Evolutionary conservation across 345 rosid genomes (phyloP), one percentile per base, ranked within the genome.

Genomic region (Garcia nutans): DNA sequence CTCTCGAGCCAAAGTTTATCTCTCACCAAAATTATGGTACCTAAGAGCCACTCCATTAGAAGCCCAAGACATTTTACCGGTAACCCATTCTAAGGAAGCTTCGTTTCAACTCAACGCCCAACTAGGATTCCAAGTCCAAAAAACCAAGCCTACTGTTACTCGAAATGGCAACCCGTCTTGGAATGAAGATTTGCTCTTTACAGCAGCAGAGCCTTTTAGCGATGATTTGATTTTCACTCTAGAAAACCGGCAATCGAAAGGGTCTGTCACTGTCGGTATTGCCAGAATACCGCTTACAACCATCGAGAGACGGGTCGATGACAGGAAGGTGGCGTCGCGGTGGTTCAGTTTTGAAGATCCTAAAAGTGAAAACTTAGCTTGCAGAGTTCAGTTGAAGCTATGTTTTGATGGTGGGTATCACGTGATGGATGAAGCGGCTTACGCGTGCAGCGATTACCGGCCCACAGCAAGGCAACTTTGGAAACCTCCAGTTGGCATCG

Each of bases 361-460:
- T 9, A 84, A 69, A 62, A 82, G 82, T 44, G 92, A 88, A n/a
- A 87, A 86, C 56, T 73, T 78, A 41, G 58, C 42, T 22, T 92
- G 97, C 13, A 88, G 97, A 84, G 83, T 89, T 1, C 98, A 94
- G 62, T 58, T 94, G 49, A 80, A 96, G 71, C 72, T 92, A 68
- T 94, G 97, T 72, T 92, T 92, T 66, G 98, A 94, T 63, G 98
- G 97, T 0, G 97, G 98, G 11, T 94, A 94, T 83, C 97, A 94
- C 84, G 97, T 94, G 85, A 91, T 90, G 89, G 98, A 94, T 64
- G 98, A 94, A 83, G 87, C 92, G 54, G 95, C 95, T 54, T 88
- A 89, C 81, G 83, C 88, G 78, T 90, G 97, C 81, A 92, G 98
- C 72, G 97, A 94, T 78, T 92, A 85, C 72, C 85, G 95, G 4